These are phyloP conservation scores for Halenospora varia DNA, from an alignment of 495 filamentous ascomycete genomes.

Conservation along the genomic window DNA sequence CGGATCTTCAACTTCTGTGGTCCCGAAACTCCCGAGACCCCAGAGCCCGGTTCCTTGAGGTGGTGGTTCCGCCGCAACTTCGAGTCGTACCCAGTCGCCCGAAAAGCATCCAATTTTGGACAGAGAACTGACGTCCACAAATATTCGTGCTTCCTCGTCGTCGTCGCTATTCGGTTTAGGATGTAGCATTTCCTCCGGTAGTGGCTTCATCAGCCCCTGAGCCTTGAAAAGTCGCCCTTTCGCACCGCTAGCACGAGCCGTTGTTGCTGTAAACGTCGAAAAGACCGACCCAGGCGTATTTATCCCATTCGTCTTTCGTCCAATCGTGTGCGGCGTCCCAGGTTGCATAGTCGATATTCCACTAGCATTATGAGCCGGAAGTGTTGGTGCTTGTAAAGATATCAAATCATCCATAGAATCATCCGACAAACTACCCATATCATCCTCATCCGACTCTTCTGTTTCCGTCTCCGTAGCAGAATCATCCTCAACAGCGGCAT, in stretches of 20 bases:
- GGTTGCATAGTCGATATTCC: conserved; percentile 67
- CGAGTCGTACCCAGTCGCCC: conserved; percentile 93
- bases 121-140: conserved; percentile 79
- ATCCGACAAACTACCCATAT: conserved; percentile 63
- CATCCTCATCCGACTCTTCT: conserved; percentile 46
- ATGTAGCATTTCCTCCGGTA: conserved; percentile 76
- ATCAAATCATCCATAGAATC: conserved; percentile 80
- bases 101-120: conserved; percentile 93
- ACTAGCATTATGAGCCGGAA: conserved; percentile 62
- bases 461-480: conserved; percentile 57
- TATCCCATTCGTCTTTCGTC: conserved; percentile 57
- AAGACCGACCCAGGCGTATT: conserved; percentile 80
- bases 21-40: conserved; percentile 49
- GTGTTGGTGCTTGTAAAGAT: conserved; percentile 71
- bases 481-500: conserved; percentile 35
- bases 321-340: conserved; percentile 65
- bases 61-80: conserved; percentile 64
- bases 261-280: conserved; percentile 76
- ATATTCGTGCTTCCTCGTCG: conserved; percentile 84
- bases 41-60: conserved; percentile 49
- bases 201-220: conserved; percentile 64
- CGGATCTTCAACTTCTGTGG: conserved; percentile 41
- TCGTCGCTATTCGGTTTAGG: conserved; percentile 72
- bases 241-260: conserved; percentile 61
- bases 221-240: conserved; percentile 65